phyloP scores from a whole-genome alignment of 2,329 filamentous ascomycete species.

The Juglanconis juglandina region DNA sequence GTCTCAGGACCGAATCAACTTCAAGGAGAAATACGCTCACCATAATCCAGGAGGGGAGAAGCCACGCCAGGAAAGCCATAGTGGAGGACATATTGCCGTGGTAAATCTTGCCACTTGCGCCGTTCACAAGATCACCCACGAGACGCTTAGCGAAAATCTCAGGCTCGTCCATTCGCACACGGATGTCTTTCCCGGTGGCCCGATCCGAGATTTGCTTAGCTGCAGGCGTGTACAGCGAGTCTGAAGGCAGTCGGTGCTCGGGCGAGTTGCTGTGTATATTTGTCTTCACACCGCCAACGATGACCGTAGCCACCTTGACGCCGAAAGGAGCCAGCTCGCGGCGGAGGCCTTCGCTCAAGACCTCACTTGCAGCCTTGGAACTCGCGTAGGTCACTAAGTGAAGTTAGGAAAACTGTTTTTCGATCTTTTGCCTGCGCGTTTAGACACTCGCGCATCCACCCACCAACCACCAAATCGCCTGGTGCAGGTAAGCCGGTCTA shows the following conservation, averaged over 20 bases:
- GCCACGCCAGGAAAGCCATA: background rate
- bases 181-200: background rate
- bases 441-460: too few species aligned
- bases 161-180: background rate
- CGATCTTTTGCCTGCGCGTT: too few species aligned
- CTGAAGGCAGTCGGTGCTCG: conserved; percentile 38
- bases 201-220: background rate
- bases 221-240: conserved; percentile 45
- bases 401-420: background rate
- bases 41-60: conserved; percentile 1
- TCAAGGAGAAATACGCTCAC: background rate
- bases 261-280: conserved; percentile 41
- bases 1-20: background rate
- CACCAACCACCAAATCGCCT: too few species aligned
- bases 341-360: conserved; percentile 33
- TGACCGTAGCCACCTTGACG: conserved; percentile 55
- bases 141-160: background rate
- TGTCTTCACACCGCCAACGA: conserved; percentile 51
- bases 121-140: background rate
- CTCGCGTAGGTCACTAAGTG: conserved; percentile 47
- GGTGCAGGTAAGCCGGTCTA: too few species aligned
- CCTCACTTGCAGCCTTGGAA: conserved; percentile 22
- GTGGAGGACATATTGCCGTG: conserved; percentile 1
- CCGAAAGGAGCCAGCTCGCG: conserved; percentile 50
- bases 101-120: conserved; percentile 1